Evolutionary conservation across 2,329 filamentous ascomycete species (phyloP).

Genomic region (Penicillium nordicum): DNA sequence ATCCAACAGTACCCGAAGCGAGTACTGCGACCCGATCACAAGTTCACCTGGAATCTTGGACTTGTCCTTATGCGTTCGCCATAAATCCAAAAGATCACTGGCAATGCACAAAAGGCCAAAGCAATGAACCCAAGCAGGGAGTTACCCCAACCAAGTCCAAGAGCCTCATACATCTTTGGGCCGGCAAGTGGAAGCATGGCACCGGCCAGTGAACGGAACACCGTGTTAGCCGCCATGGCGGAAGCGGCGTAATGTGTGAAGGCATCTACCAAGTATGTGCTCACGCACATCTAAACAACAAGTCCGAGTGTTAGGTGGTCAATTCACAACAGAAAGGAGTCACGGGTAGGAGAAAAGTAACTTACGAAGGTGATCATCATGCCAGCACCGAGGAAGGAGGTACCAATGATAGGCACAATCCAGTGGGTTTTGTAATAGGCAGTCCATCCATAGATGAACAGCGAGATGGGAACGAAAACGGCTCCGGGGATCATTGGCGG

Average conservation of each 20-base stretch:
- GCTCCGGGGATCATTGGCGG: constrained; percentile 56
- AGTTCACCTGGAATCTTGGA: constrained; percentile 26
- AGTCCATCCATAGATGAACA: constrained; percentile 60
- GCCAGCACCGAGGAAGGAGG: constrained; percentile 53
- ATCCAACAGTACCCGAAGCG: no score
- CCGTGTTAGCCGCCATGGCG: constrained; percentile 54
- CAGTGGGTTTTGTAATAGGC: constrained; percentile 54
- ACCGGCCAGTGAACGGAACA: constrained; percentile 55
- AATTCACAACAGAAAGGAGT: not conserved
- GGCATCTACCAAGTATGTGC: constrained; percentile 60
- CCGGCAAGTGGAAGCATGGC: constrained; percentile 62
- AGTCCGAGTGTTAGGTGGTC: not conserved
- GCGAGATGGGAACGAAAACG: constrained; percentile 52
- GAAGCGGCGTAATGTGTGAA: constrained; percentile 48
- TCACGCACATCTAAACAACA: constrained; percentile 17
- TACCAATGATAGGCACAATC: constrained; percentile 61
- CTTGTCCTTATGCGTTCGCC: constrained; percentile 36
- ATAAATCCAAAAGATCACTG: constrained; percentile 35
- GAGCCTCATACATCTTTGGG: constrained; percentile 45
- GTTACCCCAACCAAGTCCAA: constrained; percentile 52
- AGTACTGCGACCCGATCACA: constrained; percentile 9
- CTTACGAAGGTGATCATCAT: constrained; percentile 53
- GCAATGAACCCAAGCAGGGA: constrained; percentile 56
- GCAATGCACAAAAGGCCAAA: constrained; percentile 47
- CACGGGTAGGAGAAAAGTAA: not conserved